These are phyloP conservation scores for Phytopythium montanum DNA, from an alignment of 352 stramenopile species.

Conservation along the genomic window DNA sequence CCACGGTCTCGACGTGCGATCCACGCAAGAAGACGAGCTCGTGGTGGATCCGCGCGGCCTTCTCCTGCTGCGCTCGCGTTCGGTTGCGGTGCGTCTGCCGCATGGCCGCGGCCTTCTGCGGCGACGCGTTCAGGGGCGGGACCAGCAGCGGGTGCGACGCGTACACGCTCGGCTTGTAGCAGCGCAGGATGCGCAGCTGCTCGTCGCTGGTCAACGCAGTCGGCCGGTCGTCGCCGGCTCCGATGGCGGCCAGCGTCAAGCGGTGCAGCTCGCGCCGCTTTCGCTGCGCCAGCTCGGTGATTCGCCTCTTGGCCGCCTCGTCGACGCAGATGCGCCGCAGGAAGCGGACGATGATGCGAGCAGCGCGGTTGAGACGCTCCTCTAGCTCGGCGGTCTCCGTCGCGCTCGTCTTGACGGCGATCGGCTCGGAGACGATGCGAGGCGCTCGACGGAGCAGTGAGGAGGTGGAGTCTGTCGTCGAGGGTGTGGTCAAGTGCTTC, in stretches of 20 bases:
- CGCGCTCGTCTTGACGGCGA: neutral
- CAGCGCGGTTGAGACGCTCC: conserved; percentile 30
- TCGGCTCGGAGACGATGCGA: neutral
- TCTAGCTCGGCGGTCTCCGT: conserved; percentile 5
- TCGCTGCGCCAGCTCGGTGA: conserved; percentile 27
- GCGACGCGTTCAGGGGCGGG: neutral
- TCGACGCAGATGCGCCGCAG: conserved; percentile 32
- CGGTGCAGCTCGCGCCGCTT: conserved; percentile 24
- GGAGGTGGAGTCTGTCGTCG: neutral
- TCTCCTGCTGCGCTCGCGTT: neutral
- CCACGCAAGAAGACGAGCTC: conserved; percentile 3
- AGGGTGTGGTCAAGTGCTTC: neutral
- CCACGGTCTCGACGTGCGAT: neutral
- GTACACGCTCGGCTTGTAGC: conserved; percentile 62
- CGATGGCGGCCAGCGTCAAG: conserved; percentile 7
- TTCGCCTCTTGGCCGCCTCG: conserved; percentile 19
- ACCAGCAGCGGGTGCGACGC: conserved; percentile 10
- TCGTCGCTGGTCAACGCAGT: conserved; percentile 31
- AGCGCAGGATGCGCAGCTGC: conserved; percentile 51
- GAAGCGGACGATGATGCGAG: conserved; percentile 59
- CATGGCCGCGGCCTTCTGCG: neutral
- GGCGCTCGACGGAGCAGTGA: no score
- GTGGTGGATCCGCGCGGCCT: neutral
- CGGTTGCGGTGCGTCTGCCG: neutral
- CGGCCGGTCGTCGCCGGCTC: conserved; percentile 11